Evolutionary conservation across 441 rosid genomes (phyloP).

Genomic region (Croton setiger): DNA sequence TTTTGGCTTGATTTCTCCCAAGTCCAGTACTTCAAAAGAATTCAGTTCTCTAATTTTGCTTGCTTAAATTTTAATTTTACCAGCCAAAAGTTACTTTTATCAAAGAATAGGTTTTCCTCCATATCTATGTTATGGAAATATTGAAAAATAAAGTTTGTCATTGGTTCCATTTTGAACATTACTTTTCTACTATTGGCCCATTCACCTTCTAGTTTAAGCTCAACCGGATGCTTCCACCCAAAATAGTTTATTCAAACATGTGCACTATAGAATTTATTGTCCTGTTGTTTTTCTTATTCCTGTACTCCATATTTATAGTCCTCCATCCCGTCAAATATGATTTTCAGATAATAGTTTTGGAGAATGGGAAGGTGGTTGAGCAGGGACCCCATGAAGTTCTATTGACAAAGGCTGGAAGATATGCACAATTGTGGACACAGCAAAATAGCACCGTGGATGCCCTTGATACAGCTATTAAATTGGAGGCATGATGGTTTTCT

Average conservation of each 20-base stretch:
- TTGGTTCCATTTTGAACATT: not conserved
- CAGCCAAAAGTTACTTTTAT: too few species aligned
- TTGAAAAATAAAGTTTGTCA: not conserved
- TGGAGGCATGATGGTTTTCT: constrained; percentile 31
- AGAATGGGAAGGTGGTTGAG: constrained; percentile 89
- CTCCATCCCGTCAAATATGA: constrained; percentile 10
- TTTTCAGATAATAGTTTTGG: constrained; percentile 86
- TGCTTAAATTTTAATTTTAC: too few species aligned
- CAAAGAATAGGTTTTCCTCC: too few species aligned
- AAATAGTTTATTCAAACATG: not conserved
- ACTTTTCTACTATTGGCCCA: not conserved
- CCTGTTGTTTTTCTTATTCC: constrained; percentile 4
- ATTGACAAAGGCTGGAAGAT: constrained; percentile 75
- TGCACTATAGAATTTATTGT: not conserved
- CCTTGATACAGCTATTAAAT: constrained; percentile 52
- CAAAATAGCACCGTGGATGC: constrained; percentile 73
- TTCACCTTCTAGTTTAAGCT: not conserved
- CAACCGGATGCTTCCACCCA: not conserved
- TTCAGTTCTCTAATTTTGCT: too few species aligned
- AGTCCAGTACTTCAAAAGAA: too few species aligned
- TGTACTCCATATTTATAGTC: not conserved
- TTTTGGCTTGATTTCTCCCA: too few species aligned
- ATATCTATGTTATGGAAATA: not conserved
- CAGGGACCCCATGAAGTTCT: constrained; percentile 92
- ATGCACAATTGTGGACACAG: constrained; percentile 92